Evolutionary conservation across 1,284 basidiomycete species (phyloP).

Genomic region (Cryptococcus depauperatus): DNA sequence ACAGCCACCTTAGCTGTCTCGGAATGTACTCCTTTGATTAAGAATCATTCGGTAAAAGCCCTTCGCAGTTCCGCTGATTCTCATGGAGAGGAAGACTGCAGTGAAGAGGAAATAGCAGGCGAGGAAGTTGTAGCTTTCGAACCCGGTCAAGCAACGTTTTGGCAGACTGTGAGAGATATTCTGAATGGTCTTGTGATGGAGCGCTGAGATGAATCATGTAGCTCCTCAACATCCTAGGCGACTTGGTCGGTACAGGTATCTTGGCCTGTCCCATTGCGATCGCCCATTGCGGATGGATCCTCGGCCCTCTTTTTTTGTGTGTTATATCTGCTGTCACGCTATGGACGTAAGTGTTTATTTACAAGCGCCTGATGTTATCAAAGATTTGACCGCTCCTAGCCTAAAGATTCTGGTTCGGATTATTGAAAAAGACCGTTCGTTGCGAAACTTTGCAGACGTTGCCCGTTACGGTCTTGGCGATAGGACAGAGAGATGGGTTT

Average conservation of each 20-base stretch:
- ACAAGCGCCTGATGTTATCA: neutral
- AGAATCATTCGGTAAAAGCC: no score
- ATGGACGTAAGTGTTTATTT: conserved; percentile 66
- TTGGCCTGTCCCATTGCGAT: conserved; percentile 80
- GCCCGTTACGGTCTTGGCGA: conserved; percentile 50
- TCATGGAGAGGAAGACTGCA: conserved; percentile 1
- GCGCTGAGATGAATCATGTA: conserved; percentile 30
- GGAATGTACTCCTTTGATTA: no score
- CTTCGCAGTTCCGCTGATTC: neutral
- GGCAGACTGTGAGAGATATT: conserved; percentile 60
- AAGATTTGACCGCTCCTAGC: conserved; percentile 10
- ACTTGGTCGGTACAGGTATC: conserved; percentile 78
- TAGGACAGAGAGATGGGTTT: conserved; percentile 58
- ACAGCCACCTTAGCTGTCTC: no score
- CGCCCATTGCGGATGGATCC: conserved; percentile 75
- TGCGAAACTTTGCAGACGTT: conserved; percentile 40
- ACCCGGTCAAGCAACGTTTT: conserved; percentile 61
- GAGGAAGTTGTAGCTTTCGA: conserved; percentile 33
- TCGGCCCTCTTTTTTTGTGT: conserved; percentile 61
- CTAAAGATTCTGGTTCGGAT: conserved; percentile 40
- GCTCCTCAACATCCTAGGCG: conserved; percentile 79
- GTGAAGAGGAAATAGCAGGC: conserved; percentile 16
- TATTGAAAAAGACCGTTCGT: conserved; percentile 35
- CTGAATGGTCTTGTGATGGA: neutral
- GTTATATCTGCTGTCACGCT: conserved; percentile 69